Conservation (phyloP, 768 basidiomycete genomes). For the Hemileccinum rubropunctum region DNA sequence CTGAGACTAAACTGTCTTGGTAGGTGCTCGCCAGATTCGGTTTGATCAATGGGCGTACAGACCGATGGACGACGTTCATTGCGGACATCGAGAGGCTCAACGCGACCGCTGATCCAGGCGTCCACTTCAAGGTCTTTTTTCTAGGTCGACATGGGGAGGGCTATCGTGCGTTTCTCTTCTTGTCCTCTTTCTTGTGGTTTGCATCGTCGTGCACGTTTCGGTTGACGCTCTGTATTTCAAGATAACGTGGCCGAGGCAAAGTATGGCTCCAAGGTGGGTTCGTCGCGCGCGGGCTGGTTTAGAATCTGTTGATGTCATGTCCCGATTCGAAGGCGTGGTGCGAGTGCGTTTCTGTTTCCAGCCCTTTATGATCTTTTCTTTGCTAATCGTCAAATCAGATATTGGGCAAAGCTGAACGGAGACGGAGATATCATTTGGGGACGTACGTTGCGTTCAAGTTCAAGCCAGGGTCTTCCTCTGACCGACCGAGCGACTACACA, state of each 20-base stretch:
- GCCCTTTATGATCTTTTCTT: background rate
- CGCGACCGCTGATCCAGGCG: slow-evolving; percentile 7
- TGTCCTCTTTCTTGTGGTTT: background rate
- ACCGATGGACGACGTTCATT: slow-evolving; percentile 49
- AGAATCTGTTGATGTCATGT: background rate
- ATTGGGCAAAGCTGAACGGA: slow-evolving; percentile 62
- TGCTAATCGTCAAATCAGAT: slow-evolving; percentile 31
- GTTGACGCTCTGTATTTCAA: slow-evolving; percentile 18
- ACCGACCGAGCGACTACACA: background rate
- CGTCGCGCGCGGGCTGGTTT: too few species aligned
- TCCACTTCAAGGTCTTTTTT: slow-evolving; percentile 53
- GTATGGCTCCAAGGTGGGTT: slow-evolving; percentile 50
- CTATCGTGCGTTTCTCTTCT: slow-evolving; percentile 16
- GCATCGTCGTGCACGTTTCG: too few species aligned
- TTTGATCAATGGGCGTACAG: slow-evolving; percentile 40
- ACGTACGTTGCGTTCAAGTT: slow-evolving; percentile 44
- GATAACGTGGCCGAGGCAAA: slow-evolving; percentile 70
- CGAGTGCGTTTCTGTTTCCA: slow-evolving; percentile 39
- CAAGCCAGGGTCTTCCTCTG: background rate
- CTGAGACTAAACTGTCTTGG: background rate
- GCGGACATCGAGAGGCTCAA: slow-evolving; percentile 40
- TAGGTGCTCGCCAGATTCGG: slow-evolving; percentile 23
- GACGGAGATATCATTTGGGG: slow-evolving; percentile 73
- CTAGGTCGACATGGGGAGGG: slow-evolving; percentile 73
- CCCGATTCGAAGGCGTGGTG: slow-evolving; percentile 48